These are phyloP conservation scores for Physcomitrellopsis africana DNA, from an alignment of 225 moss, liverwort and hornwort genomes.

Conservation along the genomic window DNA sequence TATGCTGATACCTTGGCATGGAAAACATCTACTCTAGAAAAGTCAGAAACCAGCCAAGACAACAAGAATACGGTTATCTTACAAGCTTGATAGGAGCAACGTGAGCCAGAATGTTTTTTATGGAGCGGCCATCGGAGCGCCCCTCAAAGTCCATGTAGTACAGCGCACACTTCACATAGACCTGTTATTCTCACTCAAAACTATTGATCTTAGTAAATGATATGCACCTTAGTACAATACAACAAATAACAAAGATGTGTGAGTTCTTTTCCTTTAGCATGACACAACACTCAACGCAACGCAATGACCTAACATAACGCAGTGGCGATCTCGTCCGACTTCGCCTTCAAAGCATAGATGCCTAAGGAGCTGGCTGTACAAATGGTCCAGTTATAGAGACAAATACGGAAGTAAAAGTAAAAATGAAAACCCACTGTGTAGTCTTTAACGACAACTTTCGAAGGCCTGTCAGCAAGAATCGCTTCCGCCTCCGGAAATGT, in stretches of 20 bases:
- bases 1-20: slow-evolving; percentile 2
- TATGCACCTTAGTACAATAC: slow-evolving; percentile 7
- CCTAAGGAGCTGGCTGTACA: not conserved
- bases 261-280: not conserved
- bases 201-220: slow-evolving; percentile 23
- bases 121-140: slow-evolving; percentile 95
- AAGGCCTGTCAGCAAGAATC: slow-evolving; percentile 80
- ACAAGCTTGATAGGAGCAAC: slow-evolving; percentile 96
- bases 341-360: slow-evolving; percentile 7
- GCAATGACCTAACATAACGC: too few relatives aligned
- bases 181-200: slow-evolving; percentile 51
- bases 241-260: slow-evolving; percentile 6
- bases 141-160: slow-evolving; percentile 98
- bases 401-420: not conserved
- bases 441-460: slow-evolving; percentile 88
- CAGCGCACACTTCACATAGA: slow-evolving; percentile 90
- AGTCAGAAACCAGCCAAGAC: not conserved
- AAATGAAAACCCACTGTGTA: slow-evolving; percentile 58
- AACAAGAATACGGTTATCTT: slow-evolving; percentile 27
- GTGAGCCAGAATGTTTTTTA: slow-evolving; percentile 93
- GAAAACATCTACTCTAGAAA: slow-evolving; percentile 10
- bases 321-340: slow-evolving; percentile 19
- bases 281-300: too few relatives aligned
- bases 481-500: slow-evolving; percentile 79
- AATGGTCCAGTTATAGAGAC: too few relatives aligned